These are phyloP conservation scores for Corniculantispora saksenae DNA, from an alignment of 2,329 filamentous ascomycete genomes.

Conservation along the genomic window DNA sequence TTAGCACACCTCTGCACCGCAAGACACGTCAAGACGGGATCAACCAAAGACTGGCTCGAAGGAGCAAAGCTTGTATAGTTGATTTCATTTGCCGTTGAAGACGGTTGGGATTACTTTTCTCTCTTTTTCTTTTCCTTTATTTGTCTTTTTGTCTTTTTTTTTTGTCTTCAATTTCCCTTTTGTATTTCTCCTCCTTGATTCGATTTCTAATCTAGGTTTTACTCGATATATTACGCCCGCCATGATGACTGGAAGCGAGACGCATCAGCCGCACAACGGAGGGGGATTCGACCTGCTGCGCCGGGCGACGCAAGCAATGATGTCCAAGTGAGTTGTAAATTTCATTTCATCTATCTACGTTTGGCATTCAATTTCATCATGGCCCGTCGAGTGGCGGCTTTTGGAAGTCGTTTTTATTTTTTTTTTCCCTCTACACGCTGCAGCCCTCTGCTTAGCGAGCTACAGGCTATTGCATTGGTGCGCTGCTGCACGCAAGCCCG, in stretches of 20 bases:
- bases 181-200: too few species aligned
- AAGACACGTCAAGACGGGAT: neutral
- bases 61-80: neutral
- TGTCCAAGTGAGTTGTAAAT: slow-evolving; percentile 57
- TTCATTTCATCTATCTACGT: neutral
- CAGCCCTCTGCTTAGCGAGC: too few species aligned
- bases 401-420: neutral
- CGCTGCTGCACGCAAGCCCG: neutral
- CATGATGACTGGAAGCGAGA: slow-evolving; percentile 15
- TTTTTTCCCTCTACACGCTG: too few species aligned
- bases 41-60: neutral
- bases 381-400: slow-evolving; percentile 1
- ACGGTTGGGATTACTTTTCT: too few species aligned
- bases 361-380: neutral
- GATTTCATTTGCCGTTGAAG: too few species aligned
- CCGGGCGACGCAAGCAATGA: slow-evolving; percentile 63
- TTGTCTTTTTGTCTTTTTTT: neutral
- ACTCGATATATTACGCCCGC: neutral
- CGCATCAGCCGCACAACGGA: slow-evolving; percentile 29
- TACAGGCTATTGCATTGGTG: neutral
- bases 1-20: neutral
- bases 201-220: slow-evolving; percentile 8
- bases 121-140: neutral
- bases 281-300: slow-evolving; percentile 59
- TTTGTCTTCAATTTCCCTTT: neutral